phyloP scores from a whole-genome alignment of 305 asterid genomes.

The Fraxinus sp. region DNA sequence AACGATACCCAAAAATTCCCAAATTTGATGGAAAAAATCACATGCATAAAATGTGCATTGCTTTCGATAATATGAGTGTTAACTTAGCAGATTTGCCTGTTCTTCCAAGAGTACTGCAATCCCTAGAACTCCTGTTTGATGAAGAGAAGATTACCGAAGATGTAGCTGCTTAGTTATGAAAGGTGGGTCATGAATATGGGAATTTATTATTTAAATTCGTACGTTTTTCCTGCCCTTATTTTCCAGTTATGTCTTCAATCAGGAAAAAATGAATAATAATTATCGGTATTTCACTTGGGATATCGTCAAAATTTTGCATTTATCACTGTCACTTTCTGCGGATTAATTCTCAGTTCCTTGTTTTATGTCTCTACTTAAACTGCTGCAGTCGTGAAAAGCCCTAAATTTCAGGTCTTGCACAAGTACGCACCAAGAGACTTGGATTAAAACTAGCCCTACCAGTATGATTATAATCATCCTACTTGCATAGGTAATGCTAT shows the following conservation, averaged over 20 bases:
- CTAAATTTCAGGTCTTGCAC: neutral
- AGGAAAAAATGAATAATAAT: no score
- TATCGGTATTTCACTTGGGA: no score
- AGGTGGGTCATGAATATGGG: no score
- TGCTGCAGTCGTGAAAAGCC: neutral
- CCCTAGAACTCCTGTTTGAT: slow-evolving; percentile 40
- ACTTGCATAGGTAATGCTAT: neutral
- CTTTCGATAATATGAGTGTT: slow-evolving; percentile 90
- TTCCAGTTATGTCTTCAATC: no score
- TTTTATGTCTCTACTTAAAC: neutral
- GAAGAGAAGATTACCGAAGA: slow-evolving; percentile 35
- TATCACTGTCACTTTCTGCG: no score
- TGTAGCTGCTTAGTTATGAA: slow-evolving; percentile 1
- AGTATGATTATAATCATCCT: neutral
- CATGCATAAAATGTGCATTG: slow-evolving; percentile 76
- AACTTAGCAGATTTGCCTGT: slow-evolving; percentile 74
- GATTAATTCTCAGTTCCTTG: neutral
- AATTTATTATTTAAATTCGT: no score
- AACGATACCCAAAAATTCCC: slow-evolving; percentile 91
- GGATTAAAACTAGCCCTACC: neutral
- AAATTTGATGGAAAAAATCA: slow-evolving; percentile 59
- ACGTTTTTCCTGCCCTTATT: no score
- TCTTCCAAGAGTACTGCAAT: slow-evolving; percentile 74
- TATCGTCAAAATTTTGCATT: no score
- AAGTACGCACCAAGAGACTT: neutral